A percentile compares a stretch with the other conserved stretches of the same genome.
These are phyloP conservation scores for Citrus maxima DNA, from an alignment of 345 rosid species.

Conservation along the genomic window DNA sequence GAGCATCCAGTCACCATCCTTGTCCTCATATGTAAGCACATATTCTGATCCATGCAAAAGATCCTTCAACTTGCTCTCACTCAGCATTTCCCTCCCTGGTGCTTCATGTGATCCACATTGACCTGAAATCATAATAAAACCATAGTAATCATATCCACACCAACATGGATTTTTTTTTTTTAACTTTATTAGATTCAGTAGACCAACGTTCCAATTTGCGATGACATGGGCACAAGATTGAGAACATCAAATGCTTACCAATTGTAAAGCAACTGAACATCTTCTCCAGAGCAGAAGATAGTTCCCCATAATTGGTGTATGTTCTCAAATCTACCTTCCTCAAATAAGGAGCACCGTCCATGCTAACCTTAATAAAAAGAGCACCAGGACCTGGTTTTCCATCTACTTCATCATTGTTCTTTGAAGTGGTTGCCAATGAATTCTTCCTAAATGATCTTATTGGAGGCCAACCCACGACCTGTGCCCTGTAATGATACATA, in stretches of 20 bases:
- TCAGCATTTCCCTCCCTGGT: slow-evolving; percentile 60
- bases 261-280: slow-evolving; percentile 92
- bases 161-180: background rate
- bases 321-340: slow-evolving; percentile 83
- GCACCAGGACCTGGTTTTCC: slow-evolving; percentile 72
- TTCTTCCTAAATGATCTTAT: slow-evolving; percentile 78
- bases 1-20: slow-evolving; percentile 95
- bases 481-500: slow-evolving; percentile 53
- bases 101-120: slow-evolving; percentile 67
- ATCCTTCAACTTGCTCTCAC: slow-evolving; percentile 71
- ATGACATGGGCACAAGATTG: background rate
- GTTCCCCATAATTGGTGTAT: slow-evolving; percentile 59
- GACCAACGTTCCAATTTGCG: background rate
- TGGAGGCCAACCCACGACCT: slow-evolving; percentile 98
- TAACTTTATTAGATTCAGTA: background rate
- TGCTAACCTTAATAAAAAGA: slow-evolving; percentile 86
- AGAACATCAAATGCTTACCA: slow-evolving; percentile 45
- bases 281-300: slow-evolving; percentile 87
- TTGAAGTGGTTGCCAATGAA: slow-evolving; percentile 61
- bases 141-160: background rate
- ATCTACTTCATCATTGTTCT: slow-evolving; percentile 85
- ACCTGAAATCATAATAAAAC: slow-evolving; percentile 40
- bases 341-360: slow-evolving; percentile 94
- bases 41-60: slow-evolving; percentile 87
- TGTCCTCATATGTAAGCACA: slow-evolving; percentile 86